Conservation (phyloP, 441 rosid species). For the Biscutella auriculata region DNA sequence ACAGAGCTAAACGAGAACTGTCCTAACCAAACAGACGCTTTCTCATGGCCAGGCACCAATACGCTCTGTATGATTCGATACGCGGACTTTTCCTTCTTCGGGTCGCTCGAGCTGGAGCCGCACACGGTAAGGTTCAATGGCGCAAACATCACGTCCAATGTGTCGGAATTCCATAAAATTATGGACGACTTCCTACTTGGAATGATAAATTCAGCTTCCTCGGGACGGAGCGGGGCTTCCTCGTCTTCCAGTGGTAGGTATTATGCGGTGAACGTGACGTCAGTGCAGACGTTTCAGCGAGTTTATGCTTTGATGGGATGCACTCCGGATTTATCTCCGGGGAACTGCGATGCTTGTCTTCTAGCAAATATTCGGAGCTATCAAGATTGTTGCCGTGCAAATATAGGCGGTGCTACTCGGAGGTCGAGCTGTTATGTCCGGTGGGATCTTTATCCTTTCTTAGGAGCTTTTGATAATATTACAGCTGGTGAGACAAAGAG, state of each 20-base stretch:
- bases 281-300: background rate
- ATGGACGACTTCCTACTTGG: conserved; percentile 1
- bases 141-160: background rate
- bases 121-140: background rate
- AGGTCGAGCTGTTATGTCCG: conserved; percentile 29
- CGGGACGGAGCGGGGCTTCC: conserved; percentile 4
- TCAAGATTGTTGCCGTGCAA: conserved; percentile 17
- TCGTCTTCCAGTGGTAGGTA: conserved; percentile 9
- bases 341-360: conserved; percentile 22
- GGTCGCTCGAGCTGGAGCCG: background rate
- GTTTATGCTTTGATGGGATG: conserved; percentile 31
- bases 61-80: conserved; percentile 29
- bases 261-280: conserved; percentile 9
- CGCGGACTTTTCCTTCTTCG: conserved; percentile 18
- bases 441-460: conserved; percentile 24
- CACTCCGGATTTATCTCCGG: conserved; percentile 27
- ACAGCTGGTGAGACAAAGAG: no score
- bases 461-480: conserved; percentile 4
- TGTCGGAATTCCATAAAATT: conserved; percentile 9
- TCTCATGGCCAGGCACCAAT: conserved; percentile 19
- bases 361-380: background rate
- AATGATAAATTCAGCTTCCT: conserved; percentile 13
- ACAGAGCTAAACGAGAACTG: conserved; percentile 17
- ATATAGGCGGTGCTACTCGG: conserved; percentile 20
- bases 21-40: conserved; percentile 28